These are phyloP conservation scores for Mychonastes homosphaera DNA, from an alignment of 139 green algal species.

Conservation along the genomic window DNA sequence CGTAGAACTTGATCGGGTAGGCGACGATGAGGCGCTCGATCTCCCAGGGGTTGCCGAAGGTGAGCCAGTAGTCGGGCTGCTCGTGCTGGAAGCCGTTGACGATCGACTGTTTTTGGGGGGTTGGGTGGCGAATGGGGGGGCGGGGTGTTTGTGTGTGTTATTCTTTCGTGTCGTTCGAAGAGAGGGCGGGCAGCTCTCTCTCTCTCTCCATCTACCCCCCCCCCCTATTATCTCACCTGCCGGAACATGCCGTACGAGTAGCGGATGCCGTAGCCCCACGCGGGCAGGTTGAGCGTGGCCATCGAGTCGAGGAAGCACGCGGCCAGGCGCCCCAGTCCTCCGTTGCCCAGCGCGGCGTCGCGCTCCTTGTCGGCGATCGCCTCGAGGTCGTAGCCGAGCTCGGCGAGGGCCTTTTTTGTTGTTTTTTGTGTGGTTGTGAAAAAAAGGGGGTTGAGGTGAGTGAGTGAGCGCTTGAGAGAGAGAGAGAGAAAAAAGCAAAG, in stretches of 20 bases:
- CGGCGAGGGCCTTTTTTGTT: constrained; percentile 8
- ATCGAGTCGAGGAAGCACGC: constrained; percentile 99
- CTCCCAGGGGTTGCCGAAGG: constrained; percentile 81
- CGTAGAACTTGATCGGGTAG: constrained; percentile 25
- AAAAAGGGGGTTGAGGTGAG: too few species aligned
- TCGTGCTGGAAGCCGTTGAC: constrained; percentile 67
- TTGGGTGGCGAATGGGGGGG: background rate
- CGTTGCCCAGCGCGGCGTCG: constrained; percentile 90
- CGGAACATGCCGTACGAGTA: constrained; percentile 99
- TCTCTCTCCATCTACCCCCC: too few species aligned
- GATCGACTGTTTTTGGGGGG: constrained; percentile 12
- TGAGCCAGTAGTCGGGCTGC: constrained; percentile 94
- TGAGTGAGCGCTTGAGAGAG: too few species aligned
- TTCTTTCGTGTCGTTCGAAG: too few species aligned
- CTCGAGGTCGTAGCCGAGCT: constrained; percentile 59
- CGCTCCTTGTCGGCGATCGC: constrained; percentile 32
- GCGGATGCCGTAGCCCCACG: constrained; percentile 97
- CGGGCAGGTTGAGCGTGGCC: constrained; percentile 90
- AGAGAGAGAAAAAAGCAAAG: too few species aligned
- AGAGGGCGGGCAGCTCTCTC: too few species aligned
- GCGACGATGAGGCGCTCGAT: constrained; percentile 25
- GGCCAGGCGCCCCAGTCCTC: constrained; percentile 89
- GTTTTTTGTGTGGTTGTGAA: too few species aligned
- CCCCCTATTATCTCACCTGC: constrained; percentile 65
- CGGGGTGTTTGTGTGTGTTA: too few species aligned